Conservation (phyloP, 2,329 filamentous ascomycete genomes). For the Samsoniella hepiali region DNA sequence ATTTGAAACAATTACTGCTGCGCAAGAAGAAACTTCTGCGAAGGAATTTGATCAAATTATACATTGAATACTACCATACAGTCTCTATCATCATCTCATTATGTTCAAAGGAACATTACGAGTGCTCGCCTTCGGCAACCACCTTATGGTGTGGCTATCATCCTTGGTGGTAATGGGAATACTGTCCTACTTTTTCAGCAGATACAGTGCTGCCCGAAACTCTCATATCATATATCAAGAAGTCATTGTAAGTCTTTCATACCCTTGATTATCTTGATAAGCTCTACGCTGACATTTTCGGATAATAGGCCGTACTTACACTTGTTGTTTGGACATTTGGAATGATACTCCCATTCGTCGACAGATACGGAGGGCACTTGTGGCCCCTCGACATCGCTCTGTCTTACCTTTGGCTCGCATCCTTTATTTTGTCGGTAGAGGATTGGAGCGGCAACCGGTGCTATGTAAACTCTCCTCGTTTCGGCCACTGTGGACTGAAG, state of each 20-base stretch:
- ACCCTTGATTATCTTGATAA: neutral
- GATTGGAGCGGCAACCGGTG: slow-evolving; percentile 24
- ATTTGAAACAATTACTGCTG: no score
- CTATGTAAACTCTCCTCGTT: neutral
- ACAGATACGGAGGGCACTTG: slow-evolving; percentile 25
- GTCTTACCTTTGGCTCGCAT: slow-evolving; percentile 23
- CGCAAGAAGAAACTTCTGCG: no score
- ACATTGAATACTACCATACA: no score
- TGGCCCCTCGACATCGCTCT: neutral
- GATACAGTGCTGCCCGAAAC: slow-evolving; percentile 18
- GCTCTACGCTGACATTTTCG: neutral
- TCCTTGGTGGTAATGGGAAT: slow-evolving; percentile 26
- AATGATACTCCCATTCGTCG: slow-evolving; percentile 22
- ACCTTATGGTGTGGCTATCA: slow-evolving; percentile 26
- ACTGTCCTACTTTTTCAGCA: slow-evolving; percentile 25
- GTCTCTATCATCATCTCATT: no score
- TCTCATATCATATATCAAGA: slow-evolving; percentile 26
- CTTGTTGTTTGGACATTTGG: slow-evolving; percentile 23
- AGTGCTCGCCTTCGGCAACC: slow-evolving; percentile 21
- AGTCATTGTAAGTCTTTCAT: slow-evolving; percentile 23
- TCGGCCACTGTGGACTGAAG: slow-evolving; percentile 23
- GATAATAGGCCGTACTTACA: slow-evolving; percentile 26
- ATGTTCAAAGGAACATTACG: slow-evolving; percentile 9
- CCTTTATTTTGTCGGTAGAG: slow-evolving; percentile 21
- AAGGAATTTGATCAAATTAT: no score